Evolutionary conservation across 768 basidiomycete genomes (phyloP).

Genomic region (Pulveroboletus frians): DNA sequence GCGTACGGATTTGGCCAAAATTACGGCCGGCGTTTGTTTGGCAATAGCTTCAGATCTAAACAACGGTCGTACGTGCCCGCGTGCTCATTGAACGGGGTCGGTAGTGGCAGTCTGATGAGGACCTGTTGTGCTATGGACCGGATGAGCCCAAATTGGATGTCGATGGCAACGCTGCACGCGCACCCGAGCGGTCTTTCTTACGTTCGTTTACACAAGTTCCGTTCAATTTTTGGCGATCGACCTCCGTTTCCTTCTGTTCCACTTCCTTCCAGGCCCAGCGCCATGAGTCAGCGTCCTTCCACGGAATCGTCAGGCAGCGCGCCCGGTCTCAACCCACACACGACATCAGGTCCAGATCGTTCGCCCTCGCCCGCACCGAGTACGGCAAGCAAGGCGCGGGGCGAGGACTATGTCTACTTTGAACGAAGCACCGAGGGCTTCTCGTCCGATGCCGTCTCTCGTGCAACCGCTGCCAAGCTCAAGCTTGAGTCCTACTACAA

Average conservation of each 20-base stretch:
- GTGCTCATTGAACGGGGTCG: not conserved
- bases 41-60: slow-evolving; percentile 31
- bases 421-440: slow-evolving; percentile 79
- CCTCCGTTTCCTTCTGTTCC: not conserved
- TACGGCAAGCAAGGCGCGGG: slow-evolving; percentile 27
- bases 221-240: slow-evolving; percentile 11
- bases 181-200: slow-evolving; percentile 17
- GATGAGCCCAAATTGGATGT: not conserved
- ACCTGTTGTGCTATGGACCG: not conserved
- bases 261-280: slow-evolving; percentile 6
- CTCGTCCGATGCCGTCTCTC: slow-evolving; percentile 81
- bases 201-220: slow-evolving; percentile 16
- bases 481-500: slow-evolving; percentile 99
- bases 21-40: slow-evolving; percentile 29
- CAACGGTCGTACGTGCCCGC: slow-evolving; percentile 13
- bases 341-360: slow-evolving; percentile 22
- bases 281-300: slow-evolving; percentile 31
- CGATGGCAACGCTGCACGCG: not conserved
- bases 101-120: not conserved
- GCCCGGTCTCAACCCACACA: slow-evolving; percentile 13
- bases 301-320: slow-evolving; percentile 22
- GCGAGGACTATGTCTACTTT: slow-evolving; percentile 86
- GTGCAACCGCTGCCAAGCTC: slow-evolving; percentile 89
- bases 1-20: slow-evolving; percentile 13
- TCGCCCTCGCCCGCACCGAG: slow-evolving; percentile 28